Evolutionary conservation across 768 basidiomycete species (phyloP).

Genomic region (Rhizopogon salebrosus): DNA sequence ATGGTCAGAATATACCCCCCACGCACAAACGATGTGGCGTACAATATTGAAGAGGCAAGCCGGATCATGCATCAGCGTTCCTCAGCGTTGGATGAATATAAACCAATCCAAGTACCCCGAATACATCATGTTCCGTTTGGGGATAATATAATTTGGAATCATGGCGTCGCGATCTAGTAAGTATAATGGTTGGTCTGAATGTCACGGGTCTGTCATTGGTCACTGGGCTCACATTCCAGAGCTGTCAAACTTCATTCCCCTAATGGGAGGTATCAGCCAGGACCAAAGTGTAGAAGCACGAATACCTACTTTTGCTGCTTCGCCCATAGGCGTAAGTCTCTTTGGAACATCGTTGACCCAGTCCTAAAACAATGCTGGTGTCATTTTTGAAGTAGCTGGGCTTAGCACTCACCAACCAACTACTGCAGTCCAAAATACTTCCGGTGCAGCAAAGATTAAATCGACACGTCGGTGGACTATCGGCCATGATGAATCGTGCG

Average conservation of each 20-base stretch:
- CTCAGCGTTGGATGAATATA: slow-evolving; percentile 69
- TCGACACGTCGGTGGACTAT: slow-evolving; percentile 70
- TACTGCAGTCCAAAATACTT: slow-evolving; percentile 83
- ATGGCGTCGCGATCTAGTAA: slow-evolving; percentile 50
- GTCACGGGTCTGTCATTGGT: background rate
- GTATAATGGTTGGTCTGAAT: background rate
- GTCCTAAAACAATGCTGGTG: slow-evolving; percentile 42
- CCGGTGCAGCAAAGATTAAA: slow-evolving; percentile 72
- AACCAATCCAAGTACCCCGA: slow-evolving; percentile 61
- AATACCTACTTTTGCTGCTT: slow-evolving; percentile 49
- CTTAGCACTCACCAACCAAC: slow-evolving; percentile 66
- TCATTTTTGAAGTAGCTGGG: background rate
- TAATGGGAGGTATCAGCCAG: slow-evolving; percentile 19
- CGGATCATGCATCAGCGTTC: slow-evolving; percentile 54
- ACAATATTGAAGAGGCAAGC: background rate
- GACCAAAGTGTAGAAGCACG: background rate
- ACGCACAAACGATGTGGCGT: background rate
- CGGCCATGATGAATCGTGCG: slow-evolving; percentile 29
- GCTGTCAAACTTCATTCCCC: slow-evolving; percentile 82
- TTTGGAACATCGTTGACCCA: slow-evolving; percentile 86
- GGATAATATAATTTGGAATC: slow-evolving; percentile 60
- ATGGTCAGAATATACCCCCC: background rate
- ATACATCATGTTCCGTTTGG: slow-evolving; percentile 66
- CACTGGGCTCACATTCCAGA: slow-evolving; percentile 58
- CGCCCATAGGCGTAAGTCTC: slow-evolving; percentile 75